Evolutionary conservation across 306 rosid genomes (phyloP).

Genomic region (Phaseolus lunatus): DNA sequence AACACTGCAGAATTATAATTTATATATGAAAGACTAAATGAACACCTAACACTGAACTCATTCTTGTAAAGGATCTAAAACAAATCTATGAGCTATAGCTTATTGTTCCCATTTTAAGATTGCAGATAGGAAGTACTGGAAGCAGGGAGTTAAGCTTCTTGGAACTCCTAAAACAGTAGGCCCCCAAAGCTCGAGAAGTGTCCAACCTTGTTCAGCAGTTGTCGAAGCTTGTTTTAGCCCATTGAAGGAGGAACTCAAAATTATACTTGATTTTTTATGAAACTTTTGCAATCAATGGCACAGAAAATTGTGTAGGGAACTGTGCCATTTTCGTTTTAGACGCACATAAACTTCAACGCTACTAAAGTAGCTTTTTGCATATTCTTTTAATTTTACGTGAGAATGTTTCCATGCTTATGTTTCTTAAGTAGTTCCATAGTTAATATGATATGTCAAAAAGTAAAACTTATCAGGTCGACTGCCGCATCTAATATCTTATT

Average conservation of each 20-base stretch:
- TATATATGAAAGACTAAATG: slow-evolving; percentile 31
- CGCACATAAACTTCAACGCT: not conserved
- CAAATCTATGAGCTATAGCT: slow-evolving; percentile 16
- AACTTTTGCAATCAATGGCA: not conserved
- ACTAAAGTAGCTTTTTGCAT: not conserved
- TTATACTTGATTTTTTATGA: slow-evolving; percentile 57
- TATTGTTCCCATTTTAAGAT: slow-evolving; percentile 37
- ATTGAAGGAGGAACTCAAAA: slow-evolving; percentile 62
- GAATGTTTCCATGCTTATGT: not conserved
- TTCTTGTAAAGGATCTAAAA: slow-evolving; percentile 8
- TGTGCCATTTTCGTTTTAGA: not conserved
- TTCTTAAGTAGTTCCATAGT: too few relatives aligned
- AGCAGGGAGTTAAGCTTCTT: slow-evolving; percentile 93
- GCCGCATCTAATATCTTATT: too few relatives aligned
- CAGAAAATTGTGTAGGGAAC: not conserved
- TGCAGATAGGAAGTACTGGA: slow-evolving; percentile 90
- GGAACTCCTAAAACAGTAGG: slow-evolving; percentile 68
- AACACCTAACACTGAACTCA: not conserved
- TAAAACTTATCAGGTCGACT: too few relatives aligned
- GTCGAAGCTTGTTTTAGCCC: slow-evolving; percentile 77
- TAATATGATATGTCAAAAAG: too few relatives aligned
- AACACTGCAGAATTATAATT: slow-evolving; percentile 23
- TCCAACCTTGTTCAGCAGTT: slow-evolving; percentile 53
- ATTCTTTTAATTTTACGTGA: not conserved
- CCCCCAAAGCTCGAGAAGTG: slow-evolving; percentile 38